phyloP scores from a whole-genome alignment of 805 yeast genomes.

The Kazachstania africana region DNA sequence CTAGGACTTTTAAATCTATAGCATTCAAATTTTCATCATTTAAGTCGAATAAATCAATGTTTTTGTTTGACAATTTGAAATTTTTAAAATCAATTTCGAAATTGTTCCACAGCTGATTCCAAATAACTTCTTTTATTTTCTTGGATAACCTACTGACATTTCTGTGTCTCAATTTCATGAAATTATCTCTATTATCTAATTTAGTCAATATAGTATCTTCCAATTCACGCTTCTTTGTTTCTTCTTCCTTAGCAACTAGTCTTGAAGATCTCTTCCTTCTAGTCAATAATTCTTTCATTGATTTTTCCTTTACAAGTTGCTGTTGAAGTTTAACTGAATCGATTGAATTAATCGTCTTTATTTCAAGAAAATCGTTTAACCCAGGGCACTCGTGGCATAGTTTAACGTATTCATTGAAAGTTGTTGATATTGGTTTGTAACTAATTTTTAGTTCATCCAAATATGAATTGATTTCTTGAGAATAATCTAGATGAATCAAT shows the following conservation, averaged over 20 bases:
- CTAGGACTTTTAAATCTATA: background rate
- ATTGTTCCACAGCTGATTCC: conserved; percentile 21
- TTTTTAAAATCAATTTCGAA: conserved; percentile 17
- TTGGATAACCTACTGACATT: conserved; percentile 14
- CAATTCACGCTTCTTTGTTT: conserved; percentile 33
- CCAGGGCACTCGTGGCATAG: no score
- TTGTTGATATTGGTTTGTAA: conserved; percentile 2
- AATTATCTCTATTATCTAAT: conserved; percentile 26
- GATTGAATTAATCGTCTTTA: conserved; percentile 9
- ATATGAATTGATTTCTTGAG: conserved; percentile 22
- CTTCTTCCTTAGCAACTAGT: conserved; percentile 59
- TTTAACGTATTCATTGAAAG: background rate
- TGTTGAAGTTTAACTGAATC: conserved; percentile 16
- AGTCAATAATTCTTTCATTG: conserved; percentile 50
- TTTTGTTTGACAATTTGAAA: no score
- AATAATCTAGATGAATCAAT: conserved; percentile 20
- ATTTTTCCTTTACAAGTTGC: conserved; percentile 49
- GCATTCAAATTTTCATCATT: background rate
- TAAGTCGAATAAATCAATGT: no score
- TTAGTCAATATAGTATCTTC: conserved; percentile 29
- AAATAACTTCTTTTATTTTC: conserved; percentile 18
- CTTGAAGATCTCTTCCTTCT: conserved; percentile 67
- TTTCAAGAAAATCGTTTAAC: conserved; percentile 2
- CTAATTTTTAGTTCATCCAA: conserved; percentile 12
- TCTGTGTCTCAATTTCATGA: conserved; percentile 17